phyloP scores from a whole-genome alignment of 1,139 yeast species.

The Dujonia santamariae region DNA sequence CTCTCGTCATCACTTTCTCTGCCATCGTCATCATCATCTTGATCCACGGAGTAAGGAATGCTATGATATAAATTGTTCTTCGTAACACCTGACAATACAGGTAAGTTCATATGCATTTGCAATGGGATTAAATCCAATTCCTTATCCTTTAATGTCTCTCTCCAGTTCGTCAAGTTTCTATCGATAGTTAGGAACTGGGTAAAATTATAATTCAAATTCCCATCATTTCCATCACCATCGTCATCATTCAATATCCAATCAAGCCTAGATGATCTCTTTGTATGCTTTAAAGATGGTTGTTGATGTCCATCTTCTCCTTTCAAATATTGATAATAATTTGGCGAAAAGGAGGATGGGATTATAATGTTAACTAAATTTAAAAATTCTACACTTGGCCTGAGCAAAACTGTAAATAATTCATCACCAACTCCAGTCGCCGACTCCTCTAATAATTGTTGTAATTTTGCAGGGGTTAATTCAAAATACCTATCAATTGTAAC shows the following conservation, averaged over 20 bases:
- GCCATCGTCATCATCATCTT: constrained; percentile 10
- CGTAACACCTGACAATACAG: constrained; percentile 22
- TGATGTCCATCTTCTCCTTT: constrained; percentile 29
- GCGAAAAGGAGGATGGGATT: constrained; percentile 49
- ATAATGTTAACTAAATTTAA: constrained; percentile 44
- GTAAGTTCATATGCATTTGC: constrained; percentile 33
- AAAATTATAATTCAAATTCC: constrained; percentile 46
- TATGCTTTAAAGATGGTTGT: background rate
- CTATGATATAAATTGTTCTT: constrained; percentile 35
- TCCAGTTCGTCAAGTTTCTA: constrained; percentile 42
- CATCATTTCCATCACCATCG: constrained; percentile 52
- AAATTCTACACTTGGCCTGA: constrained; percentile 46
- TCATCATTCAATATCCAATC: constrained; percentile 50
- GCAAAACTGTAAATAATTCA: constrained; percentile 34
- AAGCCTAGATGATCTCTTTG: constrained; percentile 11
- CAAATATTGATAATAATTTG: constrained; percentile 46
- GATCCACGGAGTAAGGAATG: constrained; percentile 11
- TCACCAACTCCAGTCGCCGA: constrained; percentile 27
- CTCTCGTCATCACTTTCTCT: background rate
- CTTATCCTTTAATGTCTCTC: constrained; percentile 34
- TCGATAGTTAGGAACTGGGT: constrained; percentile 45
- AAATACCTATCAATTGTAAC: constrained; percentile 48
- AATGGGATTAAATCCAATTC: constrained; percentile 29
- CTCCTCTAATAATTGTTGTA: constrained; percentile 29
- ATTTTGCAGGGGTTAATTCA: constrained; percentile 46